These are phyloP conservation scores for Amphirosellinia nigrospora DNA, from an alignment of 495 filamentous ascomycete species.

Conservation along the genomic window DNA sequence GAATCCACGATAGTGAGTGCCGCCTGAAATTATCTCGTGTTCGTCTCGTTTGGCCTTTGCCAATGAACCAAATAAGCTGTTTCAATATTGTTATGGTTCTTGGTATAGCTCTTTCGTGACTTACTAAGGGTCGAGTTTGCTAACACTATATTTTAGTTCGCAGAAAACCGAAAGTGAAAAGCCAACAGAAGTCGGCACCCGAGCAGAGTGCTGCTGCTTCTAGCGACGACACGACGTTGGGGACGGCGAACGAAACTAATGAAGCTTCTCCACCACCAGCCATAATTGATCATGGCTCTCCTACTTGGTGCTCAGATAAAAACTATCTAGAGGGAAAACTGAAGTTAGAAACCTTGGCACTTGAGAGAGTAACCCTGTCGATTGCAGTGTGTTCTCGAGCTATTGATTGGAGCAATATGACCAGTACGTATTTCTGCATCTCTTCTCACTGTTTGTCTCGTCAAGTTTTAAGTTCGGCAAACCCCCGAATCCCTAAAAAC, in stretches of 20 bases:
- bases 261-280: background rate
- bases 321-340: conserved; percentile 59
- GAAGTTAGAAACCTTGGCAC: conserved; percentile 75
- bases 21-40: background rate
- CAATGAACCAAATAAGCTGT: background rate
- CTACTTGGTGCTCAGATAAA: conserved; percentile 10
- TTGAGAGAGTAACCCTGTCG: conserved; percentile 81
- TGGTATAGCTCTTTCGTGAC: background rate
- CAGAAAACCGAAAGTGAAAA: conserved; percentile 26
- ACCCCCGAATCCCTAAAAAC: background rate
- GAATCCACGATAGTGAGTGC: conserved; percentile 64
- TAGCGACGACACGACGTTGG: background rate
- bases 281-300: background rate
- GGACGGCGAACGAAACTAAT: background rate
- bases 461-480: background rate
- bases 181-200: conserved; percentile 10
- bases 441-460: background rate
- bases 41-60: background rate
- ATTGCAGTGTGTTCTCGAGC: conserved; percentile 70
- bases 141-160: conserved; percentile 21
- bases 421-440: conserved; percentile 43
- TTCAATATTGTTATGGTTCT: background rate
- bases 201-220: background rate
- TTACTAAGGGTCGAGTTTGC: background rate
- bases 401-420: conserved; percentile 80